Percentiles rank a stretch among this genome's conserved stretches.
phyloP scores from a whole-genome alignment of 169 alveolate genomes.

The Plasmodium cynomolgi region DNA sequence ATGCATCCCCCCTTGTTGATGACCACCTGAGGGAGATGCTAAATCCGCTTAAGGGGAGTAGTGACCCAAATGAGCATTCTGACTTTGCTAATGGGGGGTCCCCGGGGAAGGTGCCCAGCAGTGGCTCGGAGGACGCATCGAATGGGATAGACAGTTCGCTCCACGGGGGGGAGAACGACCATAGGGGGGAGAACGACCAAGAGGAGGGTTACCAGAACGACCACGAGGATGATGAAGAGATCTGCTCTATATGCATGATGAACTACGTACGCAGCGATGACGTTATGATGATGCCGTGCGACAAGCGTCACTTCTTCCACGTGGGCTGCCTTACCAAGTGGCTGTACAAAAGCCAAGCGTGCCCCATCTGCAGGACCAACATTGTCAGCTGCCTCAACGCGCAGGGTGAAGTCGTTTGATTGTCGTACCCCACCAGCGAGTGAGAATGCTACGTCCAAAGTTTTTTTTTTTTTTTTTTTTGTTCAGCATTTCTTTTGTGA shows the following conservation, averaged over 20 bases:
- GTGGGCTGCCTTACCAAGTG: conserved; percentile 80
- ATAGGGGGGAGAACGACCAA: not conserved
- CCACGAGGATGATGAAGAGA: conserved; percentile 28
- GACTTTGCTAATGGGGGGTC: not conserved
- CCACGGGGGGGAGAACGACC: conserved; percentile 22
- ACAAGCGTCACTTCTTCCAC: conserved; percentile 84
- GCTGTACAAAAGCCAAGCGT: conserved; percentile 81
- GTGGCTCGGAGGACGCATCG: conserved; percentile 14
- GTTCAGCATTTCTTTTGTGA: not conserved
- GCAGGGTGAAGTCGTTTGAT: conserved; percentile 25
- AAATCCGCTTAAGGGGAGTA: conserved; percentile 9
- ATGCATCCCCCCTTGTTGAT: not conserved
- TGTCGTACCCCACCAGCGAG: not conserved
- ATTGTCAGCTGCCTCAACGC: conserved; percentile 70
- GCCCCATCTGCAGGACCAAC: conserved; percentile 85
- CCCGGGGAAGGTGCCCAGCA: not conserved
- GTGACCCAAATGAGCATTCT: not conserved
- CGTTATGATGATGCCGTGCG: conserved; percentile 83
- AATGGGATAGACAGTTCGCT: conserved; percentile 28
- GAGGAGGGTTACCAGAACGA: not conserved
- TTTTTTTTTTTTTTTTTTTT: not conserved
- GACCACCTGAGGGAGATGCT: conserved; percentile 17
- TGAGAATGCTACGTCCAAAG: not conserved
- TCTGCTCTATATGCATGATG: conserved; percentile 51
- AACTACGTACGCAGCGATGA: conserved; percentile 78